Evolutionary conservation across 257 asterid species (phyloP), one percentile per base, ranked within the genome.

Genomic region (Handroanthus guayacan): DNA sequence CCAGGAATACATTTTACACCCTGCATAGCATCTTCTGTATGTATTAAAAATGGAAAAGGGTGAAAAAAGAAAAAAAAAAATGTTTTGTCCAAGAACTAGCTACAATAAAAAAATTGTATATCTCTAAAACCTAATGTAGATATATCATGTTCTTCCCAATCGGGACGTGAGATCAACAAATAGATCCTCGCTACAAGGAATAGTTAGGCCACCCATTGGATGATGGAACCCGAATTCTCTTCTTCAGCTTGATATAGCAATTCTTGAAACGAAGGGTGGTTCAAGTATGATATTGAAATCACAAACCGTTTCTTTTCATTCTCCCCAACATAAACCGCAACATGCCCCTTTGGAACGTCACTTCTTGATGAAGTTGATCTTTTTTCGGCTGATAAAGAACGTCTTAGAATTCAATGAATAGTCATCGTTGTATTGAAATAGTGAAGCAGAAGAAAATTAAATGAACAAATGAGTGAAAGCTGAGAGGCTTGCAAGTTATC

Each of bases 151-250:
- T 82, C 62, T 70, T 55, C 71, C 44, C 58, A 88, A 67, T 2
- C 52, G 75, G 20, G 88, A 78, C n/a, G 83, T 77, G 56, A 86
- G 13, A 51, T 75, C 14, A 6, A 65, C 17, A 57, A 90, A 90
- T 14, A 69, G 38, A 3, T 80, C 83, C 41, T 75, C 75, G 39
- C 67, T 43, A 74, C 89, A 88, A 5, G 91, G 92, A 20, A 89
- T 76, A 3, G 90, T 87, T 2, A 87, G 85, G 39, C 91, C 89
- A 0, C 92, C 94, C 88, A 85, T 86, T 1, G 90, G 91, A 80
- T 87, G 91, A 63, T 81, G 16, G 48, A 79, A 87, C 5, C 91
- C 89, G 10, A 75, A 83, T 80, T 87, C 86, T 87, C 86, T 71
- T 88, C 89, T 74, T 71, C 72, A 2, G 86, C 87, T 50, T 64